Conservation (phyloP, 257 asterid species). For the Coffea eugenioides region DNA sequence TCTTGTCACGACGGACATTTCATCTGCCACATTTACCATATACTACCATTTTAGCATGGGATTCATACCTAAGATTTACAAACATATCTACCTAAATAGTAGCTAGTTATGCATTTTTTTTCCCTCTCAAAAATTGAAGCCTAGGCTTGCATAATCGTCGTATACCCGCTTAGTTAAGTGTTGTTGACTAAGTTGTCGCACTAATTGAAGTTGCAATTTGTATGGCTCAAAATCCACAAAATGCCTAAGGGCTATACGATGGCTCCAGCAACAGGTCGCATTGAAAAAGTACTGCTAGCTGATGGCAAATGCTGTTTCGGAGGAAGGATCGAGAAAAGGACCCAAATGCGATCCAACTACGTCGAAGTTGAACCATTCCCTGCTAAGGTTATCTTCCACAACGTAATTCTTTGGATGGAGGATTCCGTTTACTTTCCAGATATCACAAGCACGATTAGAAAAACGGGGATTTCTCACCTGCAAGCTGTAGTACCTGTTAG, state of each 20-base stretch:
- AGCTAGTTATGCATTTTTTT: not conserved
- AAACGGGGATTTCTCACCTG: not conserved
- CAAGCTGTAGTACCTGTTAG: not conserved
- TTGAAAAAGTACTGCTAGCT: not conserved
- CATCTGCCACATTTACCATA: too few species aligned
- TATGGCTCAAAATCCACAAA: not conserved
- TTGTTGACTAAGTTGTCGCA: not conserved
- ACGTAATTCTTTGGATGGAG: not conserved
- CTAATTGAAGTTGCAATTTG: not conserved
- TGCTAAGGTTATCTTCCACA: too few species aligned
- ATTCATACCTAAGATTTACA: too few species aligned
- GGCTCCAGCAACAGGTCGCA: not conserved
- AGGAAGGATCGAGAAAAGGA: conserved; percentile 11
- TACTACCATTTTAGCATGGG: too few species aligned
- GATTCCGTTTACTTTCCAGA: conserved; percentile 1
- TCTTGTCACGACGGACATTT: too few species aligned
- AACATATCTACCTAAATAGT: too few species aligned
- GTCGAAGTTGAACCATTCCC: not conserved
- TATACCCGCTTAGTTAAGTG: not conserved
- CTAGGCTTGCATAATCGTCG: too few species aligned
- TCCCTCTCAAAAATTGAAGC: too few species aligned
- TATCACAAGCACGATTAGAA: not conserved
- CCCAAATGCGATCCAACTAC: conserved; percentile 24
- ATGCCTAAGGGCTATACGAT: not conserved
- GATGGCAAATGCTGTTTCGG: too few species aligned